These are phyloP conservation scores for Mycena crocata DNA, from an alignment of 768 basidiomycete species.

Conservation along the genomic window DNA sequence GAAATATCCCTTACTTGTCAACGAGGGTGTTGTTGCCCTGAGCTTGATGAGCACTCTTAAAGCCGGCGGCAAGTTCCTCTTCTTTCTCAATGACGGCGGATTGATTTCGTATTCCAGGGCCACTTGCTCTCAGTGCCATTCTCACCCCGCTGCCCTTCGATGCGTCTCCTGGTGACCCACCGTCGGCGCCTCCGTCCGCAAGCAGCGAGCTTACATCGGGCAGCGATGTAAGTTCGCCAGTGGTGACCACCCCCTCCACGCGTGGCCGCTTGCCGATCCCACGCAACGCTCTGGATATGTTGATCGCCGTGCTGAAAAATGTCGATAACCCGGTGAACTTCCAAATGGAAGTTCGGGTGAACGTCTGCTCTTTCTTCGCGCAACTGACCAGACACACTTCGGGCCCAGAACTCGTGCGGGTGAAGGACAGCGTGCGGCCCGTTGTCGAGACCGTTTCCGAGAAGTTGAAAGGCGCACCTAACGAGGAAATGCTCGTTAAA, in stretches of 20 bases:
- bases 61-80: slow-evolving; percentile 66
- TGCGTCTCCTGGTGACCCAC: slow-evolving; percentile 44
- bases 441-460: slow-evolving; percentile 64
- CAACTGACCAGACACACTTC: slow-evolving; percentile 68
- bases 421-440: slow-evolving; percentile 64
- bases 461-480: slow-evolving; percentile 39
- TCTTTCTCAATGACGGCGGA: slow-evolving; percentile 4
- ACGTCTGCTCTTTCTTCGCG: slow-evolving; percentile 78
- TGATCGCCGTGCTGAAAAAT: slow-evolving; percentile 71
- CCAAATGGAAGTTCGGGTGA: slow-evolving; percentile 82
- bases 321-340: slow-evolving; percentile 65
- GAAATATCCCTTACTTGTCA: slow-evolving; percentile 87
- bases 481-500: slow-evolving; percentile 54
- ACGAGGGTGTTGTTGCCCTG: slow-evolving; percentile 88
- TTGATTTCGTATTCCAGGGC: slow-evolving; percentile 53
- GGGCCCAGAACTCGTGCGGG: slow-evolving; percentile 56
- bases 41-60: slow-evolving; percentile 78
- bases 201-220: slow-evolving; percentile 44
- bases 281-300: slow-evolving; percentile 73
- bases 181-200: slow-evolving; percentile 52
- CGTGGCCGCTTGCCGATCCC: slow-evolving; percentile 57
- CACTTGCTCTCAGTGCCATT: slow-evolving; percentile 71
- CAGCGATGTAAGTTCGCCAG: slow-evolving; percentile 59
- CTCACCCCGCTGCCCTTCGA: slow-evolving; percentile 61
- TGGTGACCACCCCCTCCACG: slow-evolving; percentile 55